These are phyloP conservation scores for Astrephomene gubernaculifera DNA, from an alignment of 139 green algal genomes.

Conservation along the genomic window DNA sequence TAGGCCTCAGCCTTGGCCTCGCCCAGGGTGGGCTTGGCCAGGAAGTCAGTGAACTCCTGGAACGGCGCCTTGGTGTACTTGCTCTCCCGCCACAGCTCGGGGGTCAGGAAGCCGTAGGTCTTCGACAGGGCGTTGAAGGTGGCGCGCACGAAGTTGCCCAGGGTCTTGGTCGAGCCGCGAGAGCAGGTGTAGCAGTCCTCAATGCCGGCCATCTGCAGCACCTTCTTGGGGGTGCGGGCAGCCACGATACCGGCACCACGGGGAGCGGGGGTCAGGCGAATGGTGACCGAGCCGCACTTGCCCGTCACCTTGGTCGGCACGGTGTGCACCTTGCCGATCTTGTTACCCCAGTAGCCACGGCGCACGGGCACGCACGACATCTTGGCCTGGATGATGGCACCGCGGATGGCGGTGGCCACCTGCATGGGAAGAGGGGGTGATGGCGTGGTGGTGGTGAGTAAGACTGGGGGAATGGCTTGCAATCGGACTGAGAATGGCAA, in stretches of 20 bases:
- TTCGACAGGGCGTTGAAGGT: conserved; percentile 68
- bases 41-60: conserved; percentile 87
- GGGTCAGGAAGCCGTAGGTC: conserved; percentile 98
- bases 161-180: conserved; percentile 94
- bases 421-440: conserved; percentile 52
- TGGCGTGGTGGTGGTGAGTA: too few species aligned
- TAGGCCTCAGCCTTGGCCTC: conserved; percentile 65
- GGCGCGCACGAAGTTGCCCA: conserved; percentile 98
- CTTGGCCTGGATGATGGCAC: conserved; percentile 99
- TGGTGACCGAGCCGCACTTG: conserved; percentile 96
- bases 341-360: conserved; percentile 99
- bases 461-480: too few species aligned
- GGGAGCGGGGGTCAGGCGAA: conserved; percentile 98
- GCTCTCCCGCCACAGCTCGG: conserved; percentile 97
- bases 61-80: conserved; percentile 92
- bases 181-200: conserved; percentile 99
- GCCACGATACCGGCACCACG: conserved; percentile 98
- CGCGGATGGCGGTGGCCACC: conserved; percentile 97
- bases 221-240: conserved; percentile 98
- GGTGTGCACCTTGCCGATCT: conserved; percentile 93
- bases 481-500: too few species aligned
- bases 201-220: conserved; percentile 99
- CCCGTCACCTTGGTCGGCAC: conserved; percentile 93
- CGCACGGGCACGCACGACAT: conserved; percentile 94
- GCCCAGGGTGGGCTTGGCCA: conserved; percentile 81